Evolutionary conservation across 164 flowering plant genomes (phyloP).

Genomic region (Nelumbo lutea): DNA sequence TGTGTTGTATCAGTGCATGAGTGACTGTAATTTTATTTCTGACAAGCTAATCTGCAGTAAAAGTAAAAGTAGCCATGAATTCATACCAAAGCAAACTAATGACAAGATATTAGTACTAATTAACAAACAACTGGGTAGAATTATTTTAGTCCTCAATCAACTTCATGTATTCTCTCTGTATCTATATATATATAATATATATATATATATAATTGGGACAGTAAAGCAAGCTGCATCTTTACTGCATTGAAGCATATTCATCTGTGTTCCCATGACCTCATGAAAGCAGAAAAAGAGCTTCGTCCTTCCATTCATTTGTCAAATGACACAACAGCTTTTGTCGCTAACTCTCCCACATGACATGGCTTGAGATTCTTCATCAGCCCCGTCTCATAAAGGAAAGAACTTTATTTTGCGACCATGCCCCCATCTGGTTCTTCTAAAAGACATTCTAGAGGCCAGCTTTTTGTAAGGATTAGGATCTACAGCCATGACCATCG

Average conservation of each 20-base stretch:
- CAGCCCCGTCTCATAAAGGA: not conserved
- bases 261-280: not conserved
- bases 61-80: no score
- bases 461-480: no score
- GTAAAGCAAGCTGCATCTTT: not conserved
- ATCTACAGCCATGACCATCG: no score
- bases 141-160: no score
- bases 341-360: conserved; percentile 5
- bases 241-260: not conserved
- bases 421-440: not conserved
- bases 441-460: not conserved
- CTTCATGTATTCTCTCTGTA: no score
- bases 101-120: no score
- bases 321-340: conserved; percentile 4
- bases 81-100: no score
- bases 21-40: no score
- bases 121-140: no score
- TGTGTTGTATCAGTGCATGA: no score
- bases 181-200: no score
- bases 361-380: conserved; percentile 3
- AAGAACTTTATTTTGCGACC: not conserved
- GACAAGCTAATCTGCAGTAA: no score
- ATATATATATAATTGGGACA: not conserved
- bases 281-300: not conserved
- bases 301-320: conserved; percentile 2